Evolutionary conservation across 148 eudicot genomes (phyloP).

Genomic region (Chenopodium album): DNA sequence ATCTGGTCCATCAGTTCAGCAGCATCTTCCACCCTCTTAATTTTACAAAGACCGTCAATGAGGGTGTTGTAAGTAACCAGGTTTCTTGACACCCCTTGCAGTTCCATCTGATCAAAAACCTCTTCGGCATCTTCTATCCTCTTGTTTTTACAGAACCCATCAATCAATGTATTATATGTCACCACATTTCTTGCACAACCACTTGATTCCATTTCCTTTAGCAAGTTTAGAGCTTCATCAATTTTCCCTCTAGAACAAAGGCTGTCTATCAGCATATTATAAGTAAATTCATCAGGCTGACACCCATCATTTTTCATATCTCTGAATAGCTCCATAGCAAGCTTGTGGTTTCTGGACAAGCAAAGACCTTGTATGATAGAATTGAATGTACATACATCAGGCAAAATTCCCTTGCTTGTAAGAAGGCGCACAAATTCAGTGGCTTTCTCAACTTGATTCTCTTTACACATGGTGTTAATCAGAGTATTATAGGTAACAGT

Average conservation of each 20-base stretch:
- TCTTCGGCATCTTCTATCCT: constrained; percentile 89
- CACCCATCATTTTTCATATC: constrained; percentile 88
- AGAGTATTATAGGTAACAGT: constrained; percentile 77
- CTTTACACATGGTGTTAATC: constrained; percentile 83
- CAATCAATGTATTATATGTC: constrained; percentile 79
- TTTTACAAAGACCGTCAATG: constrained; percentile 78
- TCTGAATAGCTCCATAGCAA: constrained; percentile 63
- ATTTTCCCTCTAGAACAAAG: constrained; percentile 67
- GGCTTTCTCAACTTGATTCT: constrained; percentile 80
- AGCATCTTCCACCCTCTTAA: constrained; percentile 68
- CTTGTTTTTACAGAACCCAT: constrained; percentile 76
- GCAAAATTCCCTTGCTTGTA: constrained; percentile 63
- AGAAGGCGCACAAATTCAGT: constrained; percentile 66
- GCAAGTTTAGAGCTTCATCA: constrained; percentile 58
- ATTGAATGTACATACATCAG: constrained; percentile 89
- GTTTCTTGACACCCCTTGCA: constrained; percentile 78
- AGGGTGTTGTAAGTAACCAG: constrained; percentile 76
- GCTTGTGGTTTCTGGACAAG: constrained; percentile 49
- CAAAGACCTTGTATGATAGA: constrained; percentile 94
- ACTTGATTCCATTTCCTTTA: constrained; percentile 89
- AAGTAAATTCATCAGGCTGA: constrained; percentile 89
- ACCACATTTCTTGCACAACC: constrained; percentile 77
- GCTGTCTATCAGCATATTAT: constrained; percentile 76
- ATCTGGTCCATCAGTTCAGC: constrained; percentile 87
- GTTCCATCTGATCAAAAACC: constrained; percentile 92